These are phyloP conservation scores for Lactarius sp. DNA, from an alignment of 768 basidiomycete genomes.

Conservation along the genomic window DNA sequence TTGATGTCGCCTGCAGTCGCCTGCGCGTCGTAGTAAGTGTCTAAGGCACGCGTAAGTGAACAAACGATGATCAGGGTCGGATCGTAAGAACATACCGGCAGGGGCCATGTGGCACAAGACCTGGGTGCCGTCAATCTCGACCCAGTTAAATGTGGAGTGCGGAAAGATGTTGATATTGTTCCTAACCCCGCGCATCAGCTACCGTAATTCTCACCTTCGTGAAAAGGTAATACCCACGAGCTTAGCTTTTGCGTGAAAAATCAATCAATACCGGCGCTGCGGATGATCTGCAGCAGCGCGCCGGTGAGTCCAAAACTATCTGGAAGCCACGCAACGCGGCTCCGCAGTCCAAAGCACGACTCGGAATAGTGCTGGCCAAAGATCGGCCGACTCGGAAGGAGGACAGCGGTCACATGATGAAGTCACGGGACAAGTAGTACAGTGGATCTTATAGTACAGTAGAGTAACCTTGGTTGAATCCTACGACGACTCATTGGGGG, in stretches of 20 bases:
- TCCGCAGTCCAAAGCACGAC: slow-evolving; percentile 37
- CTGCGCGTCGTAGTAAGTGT: no score
- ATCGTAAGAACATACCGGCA: no score
- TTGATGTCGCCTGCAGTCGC: no score
- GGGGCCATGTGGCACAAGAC: no score
- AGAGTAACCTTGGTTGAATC: no score
- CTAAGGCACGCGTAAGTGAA: no score
- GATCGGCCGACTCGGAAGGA: slow-evolving; percentile 59
- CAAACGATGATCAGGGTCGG: no score
- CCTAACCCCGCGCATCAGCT: background rate
- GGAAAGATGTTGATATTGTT: slow-evolving; percentile 77
- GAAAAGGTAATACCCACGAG: slow-evolving; percentile 47
- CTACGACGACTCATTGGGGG: no score
- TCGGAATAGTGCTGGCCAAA: slow-evolving; percentile 89
- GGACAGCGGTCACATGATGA: no score
- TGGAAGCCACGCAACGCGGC: slow-evolving; percentile 80
- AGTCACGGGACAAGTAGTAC: no score
- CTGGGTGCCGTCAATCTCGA: slow-evolving; percentile 91
- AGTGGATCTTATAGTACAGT: no score
- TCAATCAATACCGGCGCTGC: slow-evolving; percentile 73
- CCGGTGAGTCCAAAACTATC: slow-evolving; percentile 92
- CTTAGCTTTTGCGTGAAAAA: slow-evolving; percentile 98
- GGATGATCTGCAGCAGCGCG: slow-evolving; percentile 83
- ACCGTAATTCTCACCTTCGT: background rate
- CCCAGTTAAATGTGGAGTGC: slow-evolving; percentile 95